Conservation (phyloP, 2,329 filamentous ascomycete genomes). For the Penicillium paneum region DNA sequence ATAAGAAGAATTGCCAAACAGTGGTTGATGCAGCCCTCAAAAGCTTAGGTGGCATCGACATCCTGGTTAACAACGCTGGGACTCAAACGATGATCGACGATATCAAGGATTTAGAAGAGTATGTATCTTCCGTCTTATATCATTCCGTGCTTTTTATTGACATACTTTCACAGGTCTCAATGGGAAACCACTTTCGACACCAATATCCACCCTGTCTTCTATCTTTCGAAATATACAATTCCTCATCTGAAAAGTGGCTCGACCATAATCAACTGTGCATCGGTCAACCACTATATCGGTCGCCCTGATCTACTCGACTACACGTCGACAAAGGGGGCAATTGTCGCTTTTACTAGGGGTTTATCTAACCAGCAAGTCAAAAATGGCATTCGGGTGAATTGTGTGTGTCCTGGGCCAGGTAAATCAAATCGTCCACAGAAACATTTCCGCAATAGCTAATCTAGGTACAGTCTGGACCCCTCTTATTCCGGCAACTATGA, state of each 20-base stretch:
- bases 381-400: conserved; percentile 73
- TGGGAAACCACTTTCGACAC: conserved; percentile 77
- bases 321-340: conserved; percentile 69
- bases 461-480: conserved; percentile 64
- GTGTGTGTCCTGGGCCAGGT: conserved; percentile 71
- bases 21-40: conserved; percentile 64
- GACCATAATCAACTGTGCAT: conserved; percentile 81
- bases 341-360: conserved; percentile 74
- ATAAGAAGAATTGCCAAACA: conserved; percentile 65
- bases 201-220: conserved; percentile 82
- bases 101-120: conserved; percentile 55
- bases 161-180: conserved; percentile 61
- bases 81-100: conserved; percentile 71
- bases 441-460: not conserved
- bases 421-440: not conserved
- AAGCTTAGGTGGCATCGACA: conserved; percentile 67
- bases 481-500: conserved; percentile 71
- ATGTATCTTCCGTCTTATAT: no score
- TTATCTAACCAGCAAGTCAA: conserved; percentile 70
- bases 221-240: conserved; percentile 71
- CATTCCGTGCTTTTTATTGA: no score
- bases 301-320: conserved; percentile 79
- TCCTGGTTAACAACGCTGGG: conserved; percentile 65
- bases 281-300: conserved; percentile 78
- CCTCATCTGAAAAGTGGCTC: conserved; percentile 71